Conservation (phyloP, 768 basidiomycete species). For the Tremella mesenterica region DNA sequence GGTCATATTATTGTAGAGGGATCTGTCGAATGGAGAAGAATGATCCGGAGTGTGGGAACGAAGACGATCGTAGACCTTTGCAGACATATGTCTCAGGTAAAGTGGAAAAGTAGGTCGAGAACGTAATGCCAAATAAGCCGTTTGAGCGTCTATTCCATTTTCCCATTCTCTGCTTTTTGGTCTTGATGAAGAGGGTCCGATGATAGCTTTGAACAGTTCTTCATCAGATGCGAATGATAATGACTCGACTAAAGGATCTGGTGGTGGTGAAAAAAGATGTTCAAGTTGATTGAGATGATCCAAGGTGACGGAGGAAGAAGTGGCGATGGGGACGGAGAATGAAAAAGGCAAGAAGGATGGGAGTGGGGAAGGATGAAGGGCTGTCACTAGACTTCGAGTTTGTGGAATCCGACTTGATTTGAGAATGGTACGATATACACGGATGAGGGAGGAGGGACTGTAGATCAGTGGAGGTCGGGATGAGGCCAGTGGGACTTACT, state of each 20-base stretch:
- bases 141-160: slow-evolving; percentile 10
- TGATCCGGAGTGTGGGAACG: too few species aligned
- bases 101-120: slow-evolving; percentile 10
- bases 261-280: neutral
- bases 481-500: too few species aligned
- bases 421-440: too few species aligned
- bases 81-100: slow-evolving; percentile 9
- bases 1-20: too few species aligned
- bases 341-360: neutral
- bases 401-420: too few species aligned
- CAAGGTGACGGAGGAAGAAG: slow-evolving; percentile 12
- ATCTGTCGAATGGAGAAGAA: too few species aligned
- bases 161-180: too few species aligned
- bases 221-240: slow-evolving; percentile 17
- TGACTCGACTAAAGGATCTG: slow-evolving; percentile 9
- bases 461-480: too few species aligned
- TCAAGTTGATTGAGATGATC: slow-evolving; percentile 11
- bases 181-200: neutral
- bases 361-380: neutral
- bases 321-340: slow-evolving; percentile 7
- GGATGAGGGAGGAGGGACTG: too few species aligned
- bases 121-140: slow-evolving; percentile 18
- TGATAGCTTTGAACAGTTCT: slow-evolving; percentile 13
- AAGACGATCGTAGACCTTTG: neutral
- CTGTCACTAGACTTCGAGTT: too few species aligned